Conservation (phyloP, 108 stramenopile genomes). For the Skeletonema grethae region DNA sequence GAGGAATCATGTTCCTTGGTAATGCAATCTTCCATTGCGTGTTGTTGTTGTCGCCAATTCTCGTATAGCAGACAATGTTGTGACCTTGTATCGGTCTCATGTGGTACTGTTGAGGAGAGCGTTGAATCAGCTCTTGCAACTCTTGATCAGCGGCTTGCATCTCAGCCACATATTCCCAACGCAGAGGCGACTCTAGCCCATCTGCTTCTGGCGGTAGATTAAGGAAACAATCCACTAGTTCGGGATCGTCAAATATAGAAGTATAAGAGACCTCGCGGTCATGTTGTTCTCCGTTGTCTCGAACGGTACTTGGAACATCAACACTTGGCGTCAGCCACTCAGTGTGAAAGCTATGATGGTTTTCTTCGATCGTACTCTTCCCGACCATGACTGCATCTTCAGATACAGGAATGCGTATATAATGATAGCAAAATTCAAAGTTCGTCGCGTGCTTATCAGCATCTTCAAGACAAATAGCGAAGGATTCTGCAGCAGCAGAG, state of each 20-base stretch:
- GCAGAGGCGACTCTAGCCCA: background rate
- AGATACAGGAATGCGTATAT: background rate
- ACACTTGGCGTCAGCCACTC: no score
- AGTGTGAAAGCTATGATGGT: no score
- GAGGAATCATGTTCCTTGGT: background rate
- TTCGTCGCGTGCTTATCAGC: no score
- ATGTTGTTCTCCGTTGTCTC: no score
- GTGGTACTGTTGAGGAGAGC: slow-evolving; percentile 9
- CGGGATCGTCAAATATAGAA: no score
- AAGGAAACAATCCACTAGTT: no score
- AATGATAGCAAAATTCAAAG: background rate
- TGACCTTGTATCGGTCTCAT: background rate
- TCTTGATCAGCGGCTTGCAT: slow-evolving; percentile 15
- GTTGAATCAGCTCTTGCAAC: slow-evolving; percentile 1
- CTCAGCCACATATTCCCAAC: background rate
- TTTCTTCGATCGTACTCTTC: background rate
- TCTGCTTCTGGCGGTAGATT: background rate
- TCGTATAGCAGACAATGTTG: slow-evolving; percentile 23
- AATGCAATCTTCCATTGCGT: slow-evolving; percentile 12
- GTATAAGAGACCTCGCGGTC: no score
- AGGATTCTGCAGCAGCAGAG: no score
- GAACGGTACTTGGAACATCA: no score
- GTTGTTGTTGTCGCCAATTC: slow-evolving; percentile 4
- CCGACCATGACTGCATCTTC: background rate
- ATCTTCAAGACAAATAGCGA: no score